Evolutionary conservation across 2,329 filamentous ascomycete species (phyloP), one percentile per base, ranked within the genome.

Genomic region (Blastomyces gilchristii): DNA sequence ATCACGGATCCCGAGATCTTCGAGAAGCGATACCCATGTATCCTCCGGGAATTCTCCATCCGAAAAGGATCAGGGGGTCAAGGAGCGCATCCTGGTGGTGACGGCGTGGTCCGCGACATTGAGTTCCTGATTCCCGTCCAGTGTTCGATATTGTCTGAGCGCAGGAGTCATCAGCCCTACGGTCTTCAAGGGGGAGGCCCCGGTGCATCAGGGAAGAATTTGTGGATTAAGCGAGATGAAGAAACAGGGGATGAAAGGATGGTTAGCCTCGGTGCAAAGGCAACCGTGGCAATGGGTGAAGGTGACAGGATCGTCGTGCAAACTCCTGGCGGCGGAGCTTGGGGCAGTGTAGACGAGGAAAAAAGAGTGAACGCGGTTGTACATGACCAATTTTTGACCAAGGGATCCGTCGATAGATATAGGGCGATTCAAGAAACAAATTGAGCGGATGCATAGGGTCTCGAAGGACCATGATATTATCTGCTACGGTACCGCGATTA

Each of bases 1-100:
- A 94, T 93, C 71, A 93, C 90, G 0, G 90, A 95, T 72, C 83
- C 87, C 0, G 90, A 95, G 72, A 85, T 93, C 14, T 89, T 94
- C 65, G 90, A 94, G 77, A 82, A 89, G 52, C 80, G 90, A 2
- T 93, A 93, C 69, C 89, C 89, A 0, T 88, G 91, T 1, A 77
- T 94, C 7, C 76, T 94, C 50, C 81, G 87, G 2, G 84, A 89
- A 69, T 94, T 94, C 71, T 82, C 83, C 2, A 78, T 94, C 8
- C 79, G 89, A 0, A 68, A 77, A 1, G 86, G 83, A 0, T 88
- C 84, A 54, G 86, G 85, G 0, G 90, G 90, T 0, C 73, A 73
- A 16, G 90, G 90, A 0, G 81, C 83, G 71, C 85, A 90, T 69
- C 77, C 77, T 0, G 90, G 90, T 25, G 90, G 90, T 2, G 85